Percentiles rank a stretch among this genome's conserved stretches.
These are phyloP conservation scores for Roridomyces roridus DNA, from an alignment of 768 basidiomycete genomes.

Conservation along the genomic window DNA sequence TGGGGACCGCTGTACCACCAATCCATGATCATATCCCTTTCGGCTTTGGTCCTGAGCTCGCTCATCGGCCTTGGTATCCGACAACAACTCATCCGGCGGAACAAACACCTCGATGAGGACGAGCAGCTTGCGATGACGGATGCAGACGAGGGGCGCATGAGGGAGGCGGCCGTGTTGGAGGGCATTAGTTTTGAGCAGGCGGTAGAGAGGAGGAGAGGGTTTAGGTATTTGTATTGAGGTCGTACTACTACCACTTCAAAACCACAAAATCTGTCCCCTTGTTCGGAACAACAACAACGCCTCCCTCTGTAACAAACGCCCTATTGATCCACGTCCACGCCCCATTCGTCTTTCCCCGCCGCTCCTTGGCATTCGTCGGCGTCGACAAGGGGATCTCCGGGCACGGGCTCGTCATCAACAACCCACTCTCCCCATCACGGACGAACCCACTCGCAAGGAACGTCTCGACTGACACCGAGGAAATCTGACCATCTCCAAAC, in stretches of 20 bases:
- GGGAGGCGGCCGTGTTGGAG: conserved; percentile 64
- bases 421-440: conserved; percentile 9
- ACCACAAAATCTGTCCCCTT: conserved; percentile 14
- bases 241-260: conserved; percentile 7
- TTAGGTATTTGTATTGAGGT: conserved; percentile 61
- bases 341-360: conserved; percentile 4
- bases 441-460: conserved; percentile 12
- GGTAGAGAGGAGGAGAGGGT: conserved; percentile 58
- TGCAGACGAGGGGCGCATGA: conserved; percentile 56
- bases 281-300: conserved; percentile 9
- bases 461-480: background rate
- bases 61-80: conserved; percentile 3
- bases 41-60: background rate
- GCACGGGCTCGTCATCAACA: conserved; percentile 15
- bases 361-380: conserved; percentile 14
- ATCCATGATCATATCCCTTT: conserved; percentile 57
- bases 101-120: conserved; percentile 54
- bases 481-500: conserved; percentile 12
- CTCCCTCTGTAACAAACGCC: conserved; percentile 6
- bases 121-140: conserved; percentile 49
- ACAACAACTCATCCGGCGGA: conserved; percentile 44
- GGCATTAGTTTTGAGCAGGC: conserved; percentile 67
- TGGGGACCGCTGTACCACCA: conserved; percentile 69
- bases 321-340: conserved; percentile 13
- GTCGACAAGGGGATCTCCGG: conserved; percentile 13